Base-by-base conservation (phyloP, 2,329 filamentous ascomycete genomes). In the Zelopaecilomyces penicillatus region DNA sequence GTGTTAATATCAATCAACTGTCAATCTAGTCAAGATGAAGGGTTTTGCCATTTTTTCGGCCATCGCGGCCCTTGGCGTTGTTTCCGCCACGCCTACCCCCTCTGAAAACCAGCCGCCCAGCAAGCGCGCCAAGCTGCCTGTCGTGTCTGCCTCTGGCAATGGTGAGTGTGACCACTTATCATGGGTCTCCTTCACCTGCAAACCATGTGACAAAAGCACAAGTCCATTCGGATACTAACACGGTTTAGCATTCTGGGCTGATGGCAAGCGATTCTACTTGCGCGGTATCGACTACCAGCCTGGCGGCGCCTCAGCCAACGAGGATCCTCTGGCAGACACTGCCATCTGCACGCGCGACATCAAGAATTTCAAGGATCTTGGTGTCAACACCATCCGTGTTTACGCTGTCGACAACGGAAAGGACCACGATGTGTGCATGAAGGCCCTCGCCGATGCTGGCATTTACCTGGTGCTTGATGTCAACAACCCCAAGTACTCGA, bases 381-480 rank as follows among this genome's bases (percentile, higher is more conserved):
- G 89, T 40, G 72, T 95, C 68, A 96, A 96, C 74, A 89, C 88
- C 28, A 75, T 96, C 61, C 89, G 90, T 65, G 85, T 95, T 50
- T 96, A 95, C 76, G 88, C 85, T 11, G 82, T 94, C 54, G 90
- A 96, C 73, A 95, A 95, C 76, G 82, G 82, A 41, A 70, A 74
- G 55, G 68, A 83, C 65, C 90, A 96, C 69, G 82, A 90, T 57
- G 76, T 80, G 50, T 96, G 90, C 74, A 96, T 96, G 90, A 71
- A 75, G 49, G 74, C 77, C 38, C 75, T 95, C 49, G 82, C 80
- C 42, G 85, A 85, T 57, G 89, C 87, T 51, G 87, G 87, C 57
- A 95, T 95, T 73, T 95, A 95, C 73, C 78, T 95, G 43, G 87
- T 94, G 33, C 74, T 95, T 42, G 89, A 95, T 58, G 85, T 93